phyloP scores from a whole-genome alignment of 2,329 filamentous ascomycete genomes.

The Fusarium bactridioides region DNA sequence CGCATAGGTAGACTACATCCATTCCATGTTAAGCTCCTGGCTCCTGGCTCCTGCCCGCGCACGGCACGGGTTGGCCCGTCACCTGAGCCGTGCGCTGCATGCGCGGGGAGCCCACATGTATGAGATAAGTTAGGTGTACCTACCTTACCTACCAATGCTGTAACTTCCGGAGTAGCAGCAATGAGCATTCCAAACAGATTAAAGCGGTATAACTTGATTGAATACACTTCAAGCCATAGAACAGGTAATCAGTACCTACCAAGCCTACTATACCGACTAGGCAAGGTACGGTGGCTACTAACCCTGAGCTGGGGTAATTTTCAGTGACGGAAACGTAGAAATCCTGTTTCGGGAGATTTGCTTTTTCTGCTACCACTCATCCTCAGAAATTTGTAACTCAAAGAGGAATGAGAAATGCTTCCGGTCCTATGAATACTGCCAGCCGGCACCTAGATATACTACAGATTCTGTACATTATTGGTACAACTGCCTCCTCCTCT shows the following conservation, averaged over 20 bases:
- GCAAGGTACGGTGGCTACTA: background rate
- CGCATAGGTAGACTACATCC: conserved; percentile 12
- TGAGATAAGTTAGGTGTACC: background rate
- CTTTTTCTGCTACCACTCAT: conserved; percentile 3
- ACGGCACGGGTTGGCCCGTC: conserved; percentile 36
- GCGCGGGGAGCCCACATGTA: conserved; percentile 26
- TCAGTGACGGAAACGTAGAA: background rate
- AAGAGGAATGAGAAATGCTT: background rate
- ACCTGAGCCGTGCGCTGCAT: conserved; percentile 33
- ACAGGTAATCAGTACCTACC: background rate
- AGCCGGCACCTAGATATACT: conserved; percentile 16
- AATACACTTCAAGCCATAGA: conserved; percentile 3
- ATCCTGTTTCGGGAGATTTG: conserved; percentile 16
- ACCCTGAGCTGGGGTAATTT: background rate
- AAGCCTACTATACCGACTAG: background rate
- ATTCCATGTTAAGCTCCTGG: conserved; percentile 25
- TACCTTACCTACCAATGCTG: conserved; percentile 2
- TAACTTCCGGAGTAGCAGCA: conserved; percentile 3
- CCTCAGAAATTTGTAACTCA: background rate
- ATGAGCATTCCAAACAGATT: conserved; percentile 7
- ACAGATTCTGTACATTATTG: conserved; percentile 36
- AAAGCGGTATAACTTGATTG: background rate
- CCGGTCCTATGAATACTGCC: conserved; percentile 14
- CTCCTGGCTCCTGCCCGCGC: conserved; percentile 6
- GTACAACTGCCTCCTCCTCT: conserved; percentile 14